A percentile compares a stretch with the other conserved stretches of the same genome.
Evolutionary conservation across 768 basidiomycete genomes (phyloP).

Genomic region (Hortiboletus campestris): DNA sequence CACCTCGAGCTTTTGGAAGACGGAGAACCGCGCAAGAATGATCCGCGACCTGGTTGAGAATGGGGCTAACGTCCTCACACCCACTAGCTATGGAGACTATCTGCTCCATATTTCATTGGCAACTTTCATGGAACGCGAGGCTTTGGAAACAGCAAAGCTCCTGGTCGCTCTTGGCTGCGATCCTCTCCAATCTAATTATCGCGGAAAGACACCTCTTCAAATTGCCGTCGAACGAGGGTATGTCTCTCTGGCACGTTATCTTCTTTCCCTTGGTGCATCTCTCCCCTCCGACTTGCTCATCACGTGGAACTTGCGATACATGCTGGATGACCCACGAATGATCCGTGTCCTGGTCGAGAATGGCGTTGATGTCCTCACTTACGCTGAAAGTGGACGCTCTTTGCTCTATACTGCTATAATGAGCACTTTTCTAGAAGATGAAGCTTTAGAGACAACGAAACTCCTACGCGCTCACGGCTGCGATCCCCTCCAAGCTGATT

Average conservation of each 20-base stretch:
- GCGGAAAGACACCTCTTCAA: background rate
- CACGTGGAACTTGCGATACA: background rate
- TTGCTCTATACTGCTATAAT: background rate
- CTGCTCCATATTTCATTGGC: background rate
- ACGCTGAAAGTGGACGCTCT: background rate
- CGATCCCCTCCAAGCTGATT: background rate
- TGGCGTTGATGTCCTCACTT: background rate
- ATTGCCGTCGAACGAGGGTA: background rate
- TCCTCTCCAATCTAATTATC: background rate
- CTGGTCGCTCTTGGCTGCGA: background rate
- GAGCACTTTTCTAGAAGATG: background rate
- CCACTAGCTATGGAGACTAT: background rate
- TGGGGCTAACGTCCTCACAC: no score
- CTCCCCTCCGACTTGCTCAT: background rate
- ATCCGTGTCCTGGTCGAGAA: background rate
- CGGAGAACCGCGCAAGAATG: background rate
- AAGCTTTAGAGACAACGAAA: background rate
- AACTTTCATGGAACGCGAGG: background rate
- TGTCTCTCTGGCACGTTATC: background rate
- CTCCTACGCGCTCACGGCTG: background rate
- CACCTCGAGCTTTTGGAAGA: background rate
- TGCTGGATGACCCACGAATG: background rate
- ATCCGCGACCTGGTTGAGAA: background rate
- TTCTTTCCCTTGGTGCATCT: background rate
- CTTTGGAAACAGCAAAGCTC: background rate